phyloP scores from a whole-genome alignment of 768 basidiomycete genomes.

The Rhodotorula diobovata region DNA sequence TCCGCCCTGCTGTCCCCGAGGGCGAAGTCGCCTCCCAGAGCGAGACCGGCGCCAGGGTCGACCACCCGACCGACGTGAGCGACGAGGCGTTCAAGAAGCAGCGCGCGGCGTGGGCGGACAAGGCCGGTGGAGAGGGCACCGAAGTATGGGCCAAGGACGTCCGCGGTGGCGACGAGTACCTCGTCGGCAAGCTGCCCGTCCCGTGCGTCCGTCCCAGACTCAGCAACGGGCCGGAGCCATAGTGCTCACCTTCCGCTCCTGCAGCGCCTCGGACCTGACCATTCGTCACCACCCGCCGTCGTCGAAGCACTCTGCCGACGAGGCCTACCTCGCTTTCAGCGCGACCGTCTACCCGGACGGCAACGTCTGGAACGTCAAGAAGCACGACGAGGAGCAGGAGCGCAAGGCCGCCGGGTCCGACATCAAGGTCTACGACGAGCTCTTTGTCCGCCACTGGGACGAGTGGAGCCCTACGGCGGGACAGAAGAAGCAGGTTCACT shows the following conservation, averaged over 20 bases:
- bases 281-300: conserved; percentile 6
- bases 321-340: conserved; percentile 72
- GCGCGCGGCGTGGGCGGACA: neutral
- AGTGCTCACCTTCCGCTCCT: no score
- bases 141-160: conserved; percentile 39
- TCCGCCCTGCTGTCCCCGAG: conserved; percentile 2
- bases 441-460: conserved; percentile 72
- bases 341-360: conserved; percentile 75
- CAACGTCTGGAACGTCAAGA: conserved; percentile 62
- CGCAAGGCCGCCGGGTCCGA: conserved; percentile 62
- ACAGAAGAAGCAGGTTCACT: conserved; percentile 69
- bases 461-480: conserved; percentile 60
- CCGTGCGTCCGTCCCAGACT: conserved; percentile 15
- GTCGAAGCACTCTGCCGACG: conserved; percentile 50
- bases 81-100: conserved; percentile 19
- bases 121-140: conserved; percentile 28
- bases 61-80: conserved; percentile 16
- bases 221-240: neutral
- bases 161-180: conserved; percentile 23
- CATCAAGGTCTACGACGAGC: conserved; percentile 58
- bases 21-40: neutral
- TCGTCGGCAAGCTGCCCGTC: conserved; percentile 39
- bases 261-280: conserved; percentile 34
- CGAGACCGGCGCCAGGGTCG: conserved; percentile 5
- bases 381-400: conserved; percentile 62